A percentile compares a stretch with the other conserved stretches of the same genome.
These are phyloP conservation scores for Phytophthora ohioensis DNA, from an alignment of 352 stramenopile genomes.

Conservation along the genomic window DNA sequence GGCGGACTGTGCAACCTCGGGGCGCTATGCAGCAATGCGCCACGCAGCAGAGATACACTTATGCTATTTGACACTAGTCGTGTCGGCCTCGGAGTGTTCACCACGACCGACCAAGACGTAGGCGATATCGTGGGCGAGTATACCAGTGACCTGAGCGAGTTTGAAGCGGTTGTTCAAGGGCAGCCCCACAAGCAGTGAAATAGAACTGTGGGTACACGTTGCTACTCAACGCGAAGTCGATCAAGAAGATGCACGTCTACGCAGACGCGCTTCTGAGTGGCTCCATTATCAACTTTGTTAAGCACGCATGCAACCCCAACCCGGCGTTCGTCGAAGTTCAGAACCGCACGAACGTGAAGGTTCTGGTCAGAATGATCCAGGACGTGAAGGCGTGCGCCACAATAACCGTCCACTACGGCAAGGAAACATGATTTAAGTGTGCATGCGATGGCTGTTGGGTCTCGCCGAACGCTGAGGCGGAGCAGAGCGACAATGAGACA, in stretches of 20 bases:
- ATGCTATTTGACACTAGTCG: not conserved
- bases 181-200: conserved; percentile 2
- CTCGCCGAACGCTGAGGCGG: not conserved
- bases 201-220: conserved; percentile 15
- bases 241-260: conserved; percentile 2
- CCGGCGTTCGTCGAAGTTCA: not conserved
- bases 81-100: not conserved
- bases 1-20: not conserved
- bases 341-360: not conserved
- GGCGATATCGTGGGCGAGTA: conserved; percentile 17
- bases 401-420: not conserved
- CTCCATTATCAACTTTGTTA: conserved; percentile 3
- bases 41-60: not conserved
- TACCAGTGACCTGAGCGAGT: not conserved
- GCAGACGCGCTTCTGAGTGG: not conserved
- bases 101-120: not conserved
- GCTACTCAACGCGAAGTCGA: conserved; percentile 1
- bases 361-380: not conserved
- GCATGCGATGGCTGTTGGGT: not conserved
- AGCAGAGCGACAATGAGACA: not conserved
- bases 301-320: conserved; percentile 1
- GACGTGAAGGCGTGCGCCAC: not conserved
- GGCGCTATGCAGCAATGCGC: conserved; percentile 17
- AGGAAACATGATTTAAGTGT: conserved; percentile 3
- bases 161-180: not conserved